Conservation (phyloP, 495 filamentous ascomycete species). For the Penicillium salamii region DNA sequence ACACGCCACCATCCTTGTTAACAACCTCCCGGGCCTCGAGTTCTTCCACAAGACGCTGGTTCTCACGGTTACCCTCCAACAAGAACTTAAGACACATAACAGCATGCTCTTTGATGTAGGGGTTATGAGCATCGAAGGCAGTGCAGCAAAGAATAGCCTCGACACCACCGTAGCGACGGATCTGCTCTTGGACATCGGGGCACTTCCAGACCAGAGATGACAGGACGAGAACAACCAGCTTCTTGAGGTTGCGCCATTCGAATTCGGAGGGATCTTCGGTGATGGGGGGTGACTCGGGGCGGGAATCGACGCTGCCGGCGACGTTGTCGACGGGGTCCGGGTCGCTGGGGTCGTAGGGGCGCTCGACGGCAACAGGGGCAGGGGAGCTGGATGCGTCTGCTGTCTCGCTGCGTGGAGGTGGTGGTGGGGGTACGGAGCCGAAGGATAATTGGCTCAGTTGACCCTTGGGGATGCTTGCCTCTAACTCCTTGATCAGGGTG, state of each 20-base stretch:
- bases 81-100: conserved; percentile 88
- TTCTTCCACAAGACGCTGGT: conserved; percentile 69
- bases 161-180: conserved; percentile 76
- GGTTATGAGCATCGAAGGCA: conserved; percentile 80
- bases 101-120: conserved; percentile 85
- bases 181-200: conserved; percentile 77
- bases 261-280: conserved; percentile 82
- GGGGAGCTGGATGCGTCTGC: conserved; percentile 29
- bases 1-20: conserved; percentile 43
- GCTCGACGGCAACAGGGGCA: conserved; percentile 53
- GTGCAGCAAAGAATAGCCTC: conserved; percentile 85
- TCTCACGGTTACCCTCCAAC: conserved; percentile 78
- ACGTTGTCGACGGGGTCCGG: conserved; percentile 41
- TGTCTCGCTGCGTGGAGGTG: conserved; percentile 26
- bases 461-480: conserved; percentile 77
- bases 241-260: conserved; percentile 91
- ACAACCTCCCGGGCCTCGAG: conserved; percentile 56
- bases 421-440: conserved; percentile 28
- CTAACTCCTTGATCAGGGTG: conserved; percentile 78
- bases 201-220: conserved; percentile 80
- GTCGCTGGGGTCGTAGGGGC: conserved; percentile 54
- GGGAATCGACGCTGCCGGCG: conserved; percentile 39
- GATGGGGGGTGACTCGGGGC: conserved; percentile 59
- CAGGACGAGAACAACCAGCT: conserved; percentile 82
- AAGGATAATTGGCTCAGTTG: conserved; percentile 48